A percentile compares a stretch with the other conserved stretches of the same genome.
Conservation (phyloP, 1,284 basidiomycete species). For the Austroboletus niveus region DNA sequence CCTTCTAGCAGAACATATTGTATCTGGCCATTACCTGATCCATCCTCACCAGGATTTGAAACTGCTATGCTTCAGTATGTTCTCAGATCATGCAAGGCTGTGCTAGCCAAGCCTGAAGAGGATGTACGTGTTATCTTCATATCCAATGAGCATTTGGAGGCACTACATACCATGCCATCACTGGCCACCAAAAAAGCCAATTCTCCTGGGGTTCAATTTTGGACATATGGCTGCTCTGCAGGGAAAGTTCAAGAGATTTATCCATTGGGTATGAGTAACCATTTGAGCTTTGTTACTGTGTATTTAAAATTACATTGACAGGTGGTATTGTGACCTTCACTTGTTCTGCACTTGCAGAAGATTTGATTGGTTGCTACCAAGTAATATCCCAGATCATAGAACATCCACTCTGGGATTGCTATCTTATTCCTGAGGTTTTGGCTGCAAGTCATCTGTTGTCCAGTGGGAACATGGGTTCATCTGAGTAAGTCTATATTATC, state of each 20-base stretch:
- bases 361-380: conserved; percentile 44
- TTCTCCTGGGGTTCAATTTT: conserved; percentile 50
- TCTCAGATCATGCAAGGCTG: conserved; percentile 42
- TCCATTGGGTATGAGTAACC: conserved; percentile 49
- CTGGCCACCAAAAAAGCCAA: conserved; percentile 46
- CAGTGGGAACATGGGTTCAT: conserved; percentile 26
- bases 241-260: conserved; percentile 64
- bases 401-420: conserved; percentile 66
- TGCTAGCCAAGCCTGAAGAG: conserved; percentile 37
- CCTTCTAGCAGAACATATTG: conserved; percentile 32
- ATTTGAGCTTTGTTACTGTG: conserved; percentile 6
- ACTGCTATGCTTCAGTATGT: conserved; percentile 44
- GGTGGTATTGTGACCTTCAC: conserved; percentile 71
- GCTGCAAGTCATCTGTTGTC: conserved; percentile 40
- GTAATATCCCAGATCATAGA: conserved; percentile 48
- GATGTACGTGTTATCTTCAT: conserved; percentile 56
- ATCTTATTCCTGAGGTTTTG: conserved; percentile 57
- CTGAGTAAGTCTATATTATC: conserved; percentile 23
- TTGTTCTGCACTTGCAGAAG: conserved; percentile 50
- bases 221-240: conserved; percentile 62
- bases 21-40: conserved; percentile 36
- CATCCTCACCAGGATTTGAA: conserved; percentile 37
- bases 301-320: conserved; percentile 27
- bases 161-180: conserved; percentile 45
- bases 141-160: conserved; percentile 55